phyloP scores from a whole-genome alignment of 1,284 basidiomycete genomes.

The Boletellus sp. region DNA sequence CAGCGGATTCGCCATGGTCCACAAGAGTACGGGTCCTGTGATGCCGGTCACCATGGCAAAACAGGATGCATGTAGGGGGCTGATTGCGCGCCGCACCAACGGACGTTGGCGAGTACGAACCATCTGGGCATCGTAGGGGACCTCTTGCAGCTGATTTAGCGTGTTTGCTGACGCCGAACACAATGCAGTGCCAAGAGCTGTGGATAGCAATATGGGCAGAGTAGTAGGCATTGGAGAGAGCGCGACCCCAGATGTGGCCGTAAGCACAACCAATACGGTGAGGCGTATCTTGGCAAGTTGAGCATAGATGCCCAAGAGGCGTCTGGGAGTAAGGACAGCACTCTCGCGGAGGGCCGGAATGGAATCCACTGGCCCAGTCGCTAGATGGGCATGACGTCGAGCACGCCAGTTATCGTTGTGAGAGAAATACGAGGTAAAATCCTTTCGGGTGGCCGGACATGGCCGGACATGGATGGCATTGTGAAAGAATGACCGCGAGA shows the following conservation, averaged over 20 bases:
- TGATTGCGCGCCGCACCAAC: conserved; percentile 81
- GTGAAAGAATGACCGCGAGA: conserved; percentile 10
- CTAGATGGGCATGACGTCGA: conserved; percentile 10
- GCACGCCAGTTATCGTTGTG: conserved; percentile 49
- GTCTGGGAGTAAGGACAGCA: conserved; percentile 47
- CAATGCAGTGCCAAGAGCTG: conserved; percentile 86
- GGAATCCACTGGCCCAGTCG: conserved; percentile 5
- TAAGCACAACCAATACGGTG: conserved; percentile 85
- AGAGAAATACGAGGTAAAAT: conserved; percentile 58
- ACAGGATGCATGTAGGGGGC: conserved; percentile 78
- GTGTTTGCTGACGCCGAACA: conserved; percentile 94
- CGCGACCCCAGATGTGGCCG: conserved; percentile 91
- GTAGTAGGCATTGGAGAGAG: conserved; percentile 84
- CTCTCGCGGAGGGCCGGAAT: conserved; percentile 24
- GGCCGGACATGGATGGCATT: conserved; percentile 3
- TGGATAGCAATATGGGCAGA: conserved; percentile 79
- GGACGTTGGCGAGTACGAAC: conserved; percentile 86
- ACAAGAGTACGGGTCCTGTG: conserved; percentile 76
- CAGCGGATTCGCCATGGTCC: conserved; percentile 84
- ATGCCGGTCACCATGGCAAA: conserved; percentile 79
- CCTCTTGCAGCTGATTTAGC: conserved; percentile 92
- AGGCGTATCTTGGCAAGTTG: conserved; percentile 88
- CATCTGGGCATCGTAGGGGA: conserved; percentile 97
- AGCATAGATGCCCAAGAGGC: conserved; percentile 67
- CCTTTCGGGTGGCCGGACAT: conserved; percentile 21